These are phyloP conservation scores for Effrenium voratum DNA, from an alignment of 73 alveolate genomes.

Conservation along the genomic window DNA sequence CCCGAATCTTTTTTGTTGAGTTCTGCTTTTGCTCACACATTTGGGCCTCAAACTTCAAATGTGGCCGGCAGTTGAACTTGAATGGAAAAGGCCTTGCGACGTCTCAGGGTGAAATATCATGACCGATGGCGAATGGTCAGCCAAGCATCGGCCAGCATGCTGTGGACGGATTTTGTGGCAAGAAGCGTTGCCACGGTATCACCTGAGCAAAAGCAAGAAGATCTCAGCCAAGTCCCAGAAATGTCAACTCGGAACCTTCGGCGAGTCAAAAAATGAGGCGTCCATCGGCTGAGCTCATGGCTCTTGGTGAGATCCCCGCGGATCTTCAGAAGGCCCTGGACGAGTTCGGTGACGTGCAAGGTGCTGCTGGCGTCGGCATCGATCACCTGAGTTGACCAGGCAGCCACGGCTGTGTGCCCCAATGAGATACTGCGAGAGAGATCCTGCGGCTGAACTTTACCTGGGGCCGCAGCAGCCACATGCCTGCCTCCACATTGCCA, in stretches of 20 bases:
- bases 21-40: too few species aligned
- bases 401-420: too few species aligned
- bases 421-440: too few species aligned
- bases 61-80: too few species aligned
- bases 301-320: slow-evolving; percentile 53
- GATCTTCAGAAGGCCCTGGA: slow-evolving; percentile 48
- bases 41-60: too few species aligned
- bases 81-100: too few species aligned
- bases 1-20: too few species aligned
- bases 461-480: too few species aligned
- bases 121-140: neutral
- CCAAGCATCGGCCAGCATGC: slow-evolving; percentile 50
- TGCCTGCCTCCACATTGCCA: too few species aligned
- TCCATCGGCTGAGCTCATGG: neutral
- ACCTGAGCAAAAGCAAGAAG: neutral
- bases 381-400: slow-evolving; percentile 57
- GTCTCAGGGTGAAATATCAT: too few species aligned
- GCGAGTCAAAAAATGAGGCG: neutral
- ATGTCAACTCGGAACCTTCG: neutral
- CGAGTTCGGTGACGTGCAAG: slow-evolving; percentile 43
- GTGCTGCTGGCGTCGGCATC: slow-evolving; percentile 50
- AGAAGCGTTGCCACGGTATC: slow-evolving; percentile 65
- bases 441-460: too few species aligned
- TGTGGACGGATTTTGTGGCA: slow-evolving; percentile 20
- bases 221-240: neutral